Evolutionary conservation across 1,139 yeast species (phyloP).

Genomic region (Candida sp.): DNA sequence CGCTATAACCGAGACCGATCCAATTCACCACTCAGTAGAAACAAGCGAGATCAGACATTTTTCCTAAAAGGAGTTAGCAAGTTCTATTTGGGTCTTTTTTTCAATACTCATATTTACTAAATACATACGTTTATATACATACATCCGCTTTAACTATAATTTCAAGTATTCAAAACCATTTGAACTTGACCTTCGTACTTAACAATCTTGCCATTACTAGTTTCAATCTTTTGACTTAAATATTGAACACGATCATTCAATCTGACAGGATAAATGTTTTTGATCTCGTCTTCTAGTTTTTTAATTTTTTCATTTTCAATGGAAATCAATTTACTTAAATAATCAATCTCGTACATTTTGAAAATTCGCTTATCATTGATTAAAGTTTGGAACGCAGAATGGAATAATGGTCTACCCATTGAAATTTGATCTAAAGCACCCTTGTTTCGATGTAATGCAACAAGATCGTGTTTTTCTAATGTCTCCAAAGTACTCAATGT

Average conservation of each 20-base stretch:
- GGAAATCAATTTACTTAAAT: conserved; percentile 50
- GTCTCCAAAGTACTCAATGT: conserved; percentile 53
- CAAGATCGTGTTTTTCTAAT: conserved; percentile 76
- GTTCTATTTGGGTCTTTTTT: too few species aligned
- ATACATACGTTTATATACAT: too few species aligned
- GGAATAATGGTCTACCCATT: conserved; percentile 83
- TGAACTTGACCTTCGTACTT: conserved; percentile 27
- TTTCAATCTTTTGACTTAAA: conserved; percentile 60
- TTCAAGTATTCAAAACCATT: neutral
- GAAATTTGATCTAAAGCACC: conserved; percentile 66
- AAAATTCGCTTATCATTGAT: conserved; percentile 54
- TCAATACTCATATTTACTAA: neutral
- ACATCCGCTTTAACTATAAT: too few species aligned
- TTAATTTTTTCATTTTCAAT: conserved; percentile 64
- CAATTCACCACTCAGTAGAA: too few species aligned
- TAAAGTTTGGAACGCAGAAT: conserved; percentile 73
- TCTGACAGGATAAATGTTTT: conserved; percentile 42
- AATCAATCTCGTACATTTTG: conserved; percentile 62
- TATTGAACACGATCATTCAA: conserved; percentile 63
- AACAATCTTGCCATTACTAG: conserved; percentile 48
- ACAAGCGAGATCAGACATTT: too few species aligned
- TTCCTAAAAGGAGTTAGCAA: too few species aligned
- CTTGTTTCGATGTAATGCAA: conserved; percentile 64
- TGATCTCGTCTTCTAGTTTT: conserved; percentile 68
- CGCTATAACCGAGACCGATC: too few species aligned